These are phyloP conservation scores for Elongisporangium undulatum DNA, from an alignment of 352 stramenopile genomes.

Conservation along the genomic window DNA sequence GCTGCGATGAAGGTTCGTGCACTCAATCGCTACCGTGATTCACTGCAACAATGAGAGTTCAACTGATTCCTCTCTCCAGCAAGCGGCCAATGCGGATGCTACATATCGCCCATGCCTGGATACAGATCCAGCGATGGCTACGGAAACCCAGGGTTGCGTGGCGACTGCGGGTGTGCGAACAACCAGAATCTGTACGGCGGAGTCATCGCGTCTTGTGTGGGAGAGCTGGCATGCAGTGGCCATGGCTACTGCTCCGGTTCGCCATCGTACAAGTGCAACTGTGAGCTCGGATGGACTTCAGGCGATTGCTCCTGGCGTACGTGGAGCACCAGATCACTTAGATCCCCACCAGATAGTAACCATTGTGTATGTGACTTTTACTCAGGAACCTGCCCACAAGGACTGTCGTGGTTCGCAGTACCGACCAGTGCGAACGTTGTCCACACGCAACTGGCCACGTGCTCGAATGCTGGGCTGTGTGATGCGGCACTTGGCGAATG, in stretches of 20 bases:
- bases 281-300: slow-evolving; percentile 50
- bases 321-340: background rate
- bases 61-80: slow-evolving; percentile 16
- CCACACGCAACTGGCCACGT: slow-evolving; percentile 45
- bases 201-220: slow-evolving; percentile 47
- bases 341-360: background rate
- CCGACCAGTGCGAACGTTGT: slow-evolving; percentile 39
- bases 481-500: slow-evolving; percentile 52
- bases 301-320: slow-evolving; percentile 65
- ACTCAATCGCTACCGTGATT: slow-evolving; percentile 14
- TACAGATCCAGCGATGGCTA: slow-evolving; percentile 85
- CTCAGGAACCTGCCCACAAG: slow-evolving; percentile 56
- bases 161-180: slow-evolving; percentile 90
- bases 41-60: slow-evolving; percentile 5
- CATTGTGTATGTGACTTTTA: background rate
- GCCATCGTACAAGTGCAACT: slow-evolving; percentile 56
- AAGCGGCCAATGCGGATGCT: slow-evolving; percentile 50
- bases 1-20: slow-evolving; percentile 62
- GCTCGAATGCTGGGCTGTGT: slow-evolving; percentile 61
- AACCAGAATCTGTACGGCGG: slow-evolving; percentile 75
- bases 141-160: slow-evolving; percentile 78
- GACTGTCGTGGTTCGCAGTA: slow-evolving; percentile 55
- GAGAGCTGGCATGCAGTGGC: slow-evolving; percentile 68
- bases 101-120: slow-evolving; percentile 59
- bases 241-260: slow-evolving; percentile 58